Conservation (phyloP, 257 asterid genomes). For the Ballota nigra region DNA sequence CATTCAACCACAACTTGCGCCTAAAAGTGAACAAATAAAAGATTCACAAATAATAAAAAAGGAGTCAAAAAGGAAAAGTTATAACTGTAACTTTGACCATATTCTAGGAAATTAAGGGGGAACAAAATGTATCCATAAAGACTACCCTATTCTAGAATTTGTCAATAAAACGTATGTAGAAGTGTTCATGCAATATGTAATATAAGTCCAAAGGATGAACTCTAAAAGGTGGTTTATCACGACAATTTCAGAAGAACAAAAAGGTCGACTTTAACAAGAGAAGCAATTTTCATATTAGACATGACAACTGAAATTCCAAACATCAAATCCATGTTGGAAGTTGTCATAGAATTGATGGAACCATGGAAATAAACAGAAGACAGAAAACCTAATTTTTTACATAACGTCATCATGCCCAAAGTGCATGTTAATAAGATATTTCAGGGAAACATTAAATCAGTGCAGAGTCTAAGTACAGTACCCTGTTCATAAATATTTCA, state of each 20-base stretch:
- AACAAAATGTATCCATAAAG: not conserved
- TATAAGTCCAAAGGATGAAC: not conserved
- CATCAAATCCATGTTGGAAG: not conserved
- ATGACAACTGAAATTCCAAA: not conserved
- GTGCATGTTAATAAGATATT: not conserved
- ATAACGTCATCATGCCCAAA: not conserved
- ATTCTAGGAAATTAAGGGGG: not conserved
- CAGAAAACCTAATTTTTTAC: not conserved
- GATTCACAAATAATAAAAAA: slow-evolving; percentile 1
- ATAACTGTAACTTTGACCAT: not conserved
- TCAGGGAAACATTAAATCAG: not conserved
- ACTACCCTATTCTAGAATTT: not conserved
- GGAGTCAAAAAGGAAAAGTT: not conserved
- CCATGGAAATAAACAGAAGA: not conserved
- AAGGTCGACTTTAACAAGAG: not conserved
- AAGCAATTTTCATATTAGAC: not conserved
- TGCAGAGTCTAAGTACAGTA: not conserved
- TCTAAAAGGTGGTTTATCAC: not conserved
- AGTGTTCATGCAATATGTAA: not conserved
- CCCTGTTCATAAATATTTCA: not conserved
- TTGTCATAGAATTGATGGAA: not conserved
- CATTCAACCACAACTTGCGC: slow-evolving; percentile 21
- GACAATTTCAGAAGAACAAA: not conserved
- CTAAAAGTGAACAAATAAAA: slow-evolving; percentile 20
- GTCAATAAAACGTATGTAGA: not conserved